These are phyloP conservation scores for Ganoderma resinaceum DNA, from an alignment of 1,284 basidiomycete species.

Conservation along the genomic window DNA sequence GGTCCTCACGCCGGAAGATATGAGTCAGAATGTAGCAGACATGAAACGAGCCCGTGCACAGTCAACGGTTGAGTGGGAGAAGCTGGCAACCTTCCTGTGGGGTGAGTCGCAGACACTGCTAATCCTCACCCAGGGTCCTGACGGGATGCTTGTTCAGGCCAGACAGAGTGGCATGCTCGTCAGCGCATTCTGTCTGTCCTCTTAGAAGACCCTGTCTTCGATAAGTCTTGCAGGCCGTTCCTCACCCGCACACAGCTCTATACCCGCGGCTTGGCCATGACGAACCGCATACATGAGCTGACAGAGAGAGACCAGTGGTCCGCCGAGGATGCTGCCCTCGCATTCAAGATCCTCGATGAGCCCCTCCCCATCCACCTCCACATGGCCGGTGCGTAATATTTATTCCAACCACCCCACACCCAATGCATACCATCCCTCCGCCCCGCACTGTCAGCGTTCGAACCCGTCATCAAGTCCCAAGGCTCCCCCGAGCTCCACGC, in stretches of 20 bases:
- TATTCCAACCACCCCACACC: background rate
- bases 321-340: constrained; percentile 51
- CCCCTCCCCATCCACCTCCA: constrained; percentile 60
- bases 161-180: constrained; percentile 55
- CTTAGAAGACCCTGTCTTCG: constrained; percentile 65
- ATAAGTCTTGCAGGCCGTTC: constrained; percentile 64
- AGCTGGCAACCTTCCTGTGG: constrained; percentile 19
- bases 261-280: constrained; percentile 55
- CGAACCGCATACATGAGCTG: constrained; percentile 64
- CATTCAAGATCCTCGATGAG: constrained; percentile 58
- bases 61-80: constrained; percentile 7
- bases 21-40: constrained; percentile 21
- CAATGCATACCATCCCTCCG: background rate
- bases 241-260: constrained; percentile 59
- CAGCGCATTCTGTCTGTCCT: constrained; percentile 57
- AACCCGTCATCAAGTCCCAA: constrained; percentile 71
- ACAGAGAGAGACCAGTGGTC: constrained; percentile 61
- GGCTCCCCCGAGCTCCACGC: constrained; percentile 56
- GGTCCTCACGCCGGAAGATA: background rate
- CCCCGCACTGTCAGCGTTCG: constrained; percentile 54
- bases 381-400: constrained; percentile 53
- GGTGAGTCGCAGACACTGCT: constrained; percentile 10
- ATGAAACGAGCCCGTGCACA: constrained; percentile 20
- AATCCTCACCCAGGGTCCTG: background rate
- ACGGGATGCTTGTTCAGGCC: constrained; percentile 45